Percentiles rank a stretch among this genome's conserved stretches.
These are phyloP conservation scores for Ogataea methanolica DNA, from an alignment of 805 yeast species.

Conservation along the genomic window DNA sequence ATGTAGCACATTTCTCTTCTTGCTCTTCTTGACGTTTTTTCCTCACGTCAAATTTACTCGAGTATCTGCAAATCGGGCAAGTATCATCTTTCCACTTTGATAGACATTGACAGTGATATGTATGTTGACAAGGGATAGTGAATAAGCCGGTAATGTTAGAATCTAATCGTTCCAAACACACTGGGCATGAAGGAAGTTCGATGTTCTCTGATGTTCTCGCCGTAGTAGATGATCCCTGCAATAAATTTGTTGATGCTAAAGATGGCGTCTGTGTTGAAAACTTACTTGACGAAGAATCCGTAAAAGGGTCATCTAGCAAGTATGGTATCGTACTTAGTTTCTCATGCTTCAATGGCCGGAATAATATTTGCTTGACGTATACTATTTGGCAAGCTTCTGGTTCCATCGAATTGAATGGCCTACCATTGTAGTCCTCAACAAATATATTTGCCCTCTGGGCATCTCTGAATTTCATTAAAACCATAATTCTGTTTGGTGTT, in stretches of 20 bases:
- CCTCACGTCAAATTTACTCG: conserved; percentile 35
- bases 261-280: too few relatives aligned
- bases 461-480: conserved; percentile 66
- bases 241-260: too few relatives aligned
- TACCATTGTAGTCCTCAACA: conserved; percentile 63
- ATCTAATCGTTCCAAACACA: conserved; percentile 86
- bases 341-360: conserved; percentile 32
- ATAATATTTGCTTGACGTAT: conserved; percentile 55
- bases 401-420: conserved; percentile 78
- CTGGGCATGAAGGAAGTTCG: conserved; percentile 91
- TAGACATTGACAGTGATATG: conserved; percentile 85
- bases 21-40: conserved; percentile 22
- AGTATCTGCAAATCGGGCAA: conserved; percentile 87
- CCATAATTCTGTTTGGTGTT: conserved; percentile 67
- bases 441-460: conserved; percentile 56
- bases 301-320: conserved; percentile 69
- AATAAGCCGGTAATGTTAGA: conserved; percentile 71
- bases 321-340: conserved; percentile 50
- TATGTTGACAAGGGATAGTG: conserved; percentile 89
- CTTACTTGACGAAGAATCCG: conserved; percentile 21
- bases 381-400: conserved; percentile 81
- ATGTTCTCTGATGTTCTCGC: conserved; percentile 20
- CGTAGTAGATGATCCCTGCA: not conserved
- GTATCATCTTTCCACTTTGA: conserved; percentile 86
- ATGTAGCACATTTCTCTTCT: conserved; percentile 45